Base-by-base conservation (phyloP, 352 stramenopile genomes). In the Achlya hypogyna region DNA sequence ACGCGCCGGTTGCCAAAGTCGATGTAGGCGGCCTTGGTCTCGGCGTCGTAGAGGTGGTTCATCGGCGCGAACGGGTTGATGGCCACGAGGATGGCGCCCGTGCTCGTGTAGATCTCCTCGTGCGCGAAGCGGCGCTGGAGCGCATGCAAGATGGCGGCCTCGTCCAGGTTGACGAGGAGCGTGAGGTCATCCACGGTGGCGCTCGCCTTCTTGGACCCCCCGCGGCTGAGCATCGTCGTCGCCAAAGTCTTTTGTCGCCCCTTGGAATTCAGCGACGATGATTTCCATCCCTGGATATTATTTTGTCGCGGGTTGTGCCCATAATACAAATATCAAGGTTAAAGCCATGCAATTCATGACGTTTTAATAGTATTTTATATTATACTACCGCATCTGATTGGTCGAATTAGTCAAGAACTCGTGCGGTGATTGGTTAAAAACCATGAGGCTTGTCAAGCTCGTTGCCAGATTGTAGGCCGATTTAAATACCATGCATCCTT, bases 111-210 rank as follows among this genome's bases (percentile, higher is more conserved):
- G 62, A 97, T 92, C 34, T 84, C 72, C 53, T 87, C 86, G 69
- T 91, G 79, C 45, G 83, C 85, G 70, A 96, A 96, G 6, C 89
- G 82, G 56, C 78, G 74, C 18, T 72, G 74, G 32, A 97, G 74
- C 31, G 94, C 86, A 45, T 96, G 82, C 9, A 97, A 73, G 73
- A 97, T 97, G n/a, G 89, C 78, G 8, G 89, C 79, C 60, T 97
- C 88, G 63, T 97, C 84, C 38, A 97, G 71, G 72, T 95, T 84
- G 60, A 96, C 86, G 65, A 97, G 84, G 60, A 91, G 90, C 28
- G 89, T 96, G 16, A 97, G 65, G 75, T 97, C 89, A 58, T 96
- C 82, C 23, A 96, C n/a, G 14, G 82, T 84, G 20, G 76, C 38
- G 2, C 12, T n/a, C 38, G 38, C 38, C 38, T 45, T 45, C 38